Conservation (phyloP, 139 green algal species). For the Tetratostichococcus sp. region DNA sequence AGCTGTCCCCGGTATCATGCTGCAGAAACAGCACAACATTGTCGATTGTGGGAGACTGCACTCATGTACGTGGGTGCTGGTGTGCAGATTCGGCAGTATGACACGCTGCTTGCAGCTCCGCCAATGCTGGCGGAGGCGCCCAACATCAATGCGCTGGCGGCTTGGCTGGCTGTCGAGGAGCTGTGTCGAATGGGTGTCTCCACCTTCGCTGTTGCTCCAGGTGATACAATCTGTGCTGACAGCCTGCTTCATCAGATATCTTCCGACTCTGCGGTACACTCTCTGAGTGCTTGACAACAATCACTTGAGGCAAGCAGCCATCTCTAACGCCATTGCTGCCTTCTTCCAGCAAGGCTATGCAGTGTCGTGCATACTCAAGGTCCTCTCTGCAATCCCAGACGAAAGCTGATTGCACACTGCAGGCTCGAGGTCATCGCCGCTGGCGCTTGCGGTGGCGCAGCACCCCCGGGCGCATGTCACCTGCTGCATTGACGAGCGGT, state of each 20-base stretch:
- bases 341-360: too few relatives aligned
- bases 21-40: too few relatives aligned
- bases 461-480: constrained; percentile 75
- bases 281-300: too few relatives aligned
- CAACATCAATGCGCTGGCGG: constrained; percentile 77
- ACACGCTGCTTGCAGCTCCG: constrained; percentile 46
- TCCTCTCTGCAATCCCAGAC: not conserved
- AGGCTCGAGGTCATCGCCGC: constrained; percentile 87
- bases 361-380: not conserved
- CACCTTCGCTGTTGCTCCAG: constrained; percentile 92
- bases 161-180: constrained; percentile 81
- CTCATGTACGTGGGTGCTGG: too few relatives aligned
- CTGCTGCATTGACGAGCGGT: constrained; percentile 93
- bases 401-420: not conserved
- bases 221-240: too few relatives aligned
- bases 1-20: too few relatives aligned
- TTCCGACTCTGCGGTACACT: too few relatives aligned
- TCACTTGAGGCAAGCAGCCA: too few relatives aligned
- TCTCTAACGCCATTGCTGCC: too few relatives aligned
- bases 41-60: too few relatives aligned
- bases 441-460: constrained; percentile 74
- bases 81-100: constrained; percentile 47
- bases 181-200: constrained; percentile 72
- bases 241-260: too few relatives aligned
- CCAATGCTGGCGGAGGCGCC: constrained; percentile 35